Evolutionary conservation across 2,329 filamentous ascomycete genomes (phyloP).

Genomic region (Fusarium longipes): DNA sequence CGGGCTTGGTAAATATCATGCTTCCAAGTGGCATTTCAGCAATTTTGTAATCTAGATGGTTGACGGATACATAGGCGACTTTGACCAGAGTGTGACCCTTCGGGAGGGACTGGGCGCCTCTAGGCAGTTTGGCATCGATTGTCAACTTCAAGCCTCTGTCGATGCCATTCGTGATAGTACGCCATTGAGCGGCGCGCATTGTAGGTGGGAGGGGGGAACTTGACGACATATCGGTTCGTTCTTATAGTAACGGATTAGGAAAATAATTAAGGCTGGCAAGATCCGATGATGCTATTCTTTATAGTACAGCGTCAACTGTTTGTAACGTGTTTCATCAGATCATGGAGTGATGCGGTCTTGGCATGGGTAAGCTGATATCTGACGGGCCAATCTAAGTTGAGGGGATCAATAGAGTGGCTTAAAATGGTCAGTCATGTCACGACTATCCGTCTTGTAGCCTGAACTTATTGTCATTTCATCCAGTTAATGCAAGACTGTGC

Average conservation of each 20-base stretch:
- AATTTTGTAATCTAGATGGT: constrained; percentile 38
- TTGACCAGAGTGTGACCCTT: constrained; percentile 27
- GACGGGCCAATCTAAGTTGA: background rate
- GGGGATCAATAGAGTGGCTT: background rate
- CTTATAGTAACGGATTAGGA: too few relatives aligned
- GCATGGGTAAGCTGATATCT: background rate
- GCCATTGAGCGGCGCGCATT: constrained; percentile 38
- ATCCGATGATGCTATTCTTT: background rate
- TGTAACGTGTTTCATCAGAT: constrained; percentile 9
- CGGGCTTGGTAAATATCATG: constrained; percentile 19
- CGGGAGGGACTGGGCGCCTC: background rate
- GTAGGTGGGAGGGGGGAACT: constrained; percentile 9
- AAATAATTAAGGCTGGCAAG: too few relatives aligned
- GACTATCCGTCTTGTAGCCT: fast-evolving
- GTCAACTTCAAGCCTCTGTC: constrained; percentile 24
- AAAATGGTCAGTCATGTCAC: background rate
- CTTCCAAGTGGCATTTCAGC: constrained; percentile 31
- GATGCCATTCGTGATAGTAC: constrained; percentile 30
- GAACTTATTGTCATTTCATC: background rate
- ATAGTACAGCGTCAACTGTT: background rate
- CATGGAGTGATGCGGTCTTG: constrained; percentile 12
- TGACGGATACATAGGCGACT: constrained; percentile 37
- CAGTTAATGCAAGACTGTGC: too few relatives aligned
- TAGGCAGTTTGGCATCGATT: constrained; percentile 18
- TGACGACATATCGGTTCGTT: constrained; percentile 12